phyloP scores from a whole-genome alignment of 176 grass and related monocot species.

The Carex kokanica region DNA sequence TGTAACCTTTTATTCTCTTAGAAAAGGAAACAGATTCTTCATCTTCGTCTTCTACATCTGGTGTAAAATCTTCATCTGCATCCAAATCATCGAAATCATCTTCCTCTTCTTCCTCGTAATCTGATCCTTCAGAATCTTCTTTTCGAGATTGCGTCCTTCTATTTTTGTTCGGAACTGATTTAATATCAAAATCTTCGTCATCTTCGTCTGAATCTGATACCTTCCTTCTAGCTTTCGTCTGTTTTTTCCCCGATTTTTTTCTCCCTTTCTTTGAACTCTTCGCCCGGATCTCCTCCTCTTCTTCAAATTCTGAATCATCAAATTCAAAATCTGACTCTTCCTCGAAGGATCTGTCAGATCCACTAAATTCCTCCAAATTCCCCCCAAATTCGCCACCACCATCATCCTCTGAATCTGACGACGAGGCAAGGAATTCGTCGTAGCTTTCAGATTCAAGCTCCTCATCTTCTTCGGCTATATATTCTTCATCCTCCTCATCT shows the following conservation, averaged over 20 bases:
- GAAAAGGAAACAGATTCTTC: constrained; percentile 30
- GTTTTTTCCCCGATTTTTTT: constrained; percentile 20
- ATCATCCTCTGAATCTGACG: constrained; percentile 21
- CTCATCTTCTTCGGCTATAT: constrained; percentile 47
- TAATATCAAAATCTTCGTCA: constrained; percentile 14
- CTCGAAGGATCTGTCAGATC: constrained; percentile 28
- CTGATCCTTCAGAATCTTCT: constrained; percentile 28
- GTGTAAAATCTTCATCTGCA: constrained; percentile 28
- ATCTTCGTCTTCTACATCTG: constrained; percentile 46
- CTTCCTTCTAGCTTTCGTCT: constrained; percentile 6
- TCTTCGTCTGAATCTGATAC: constrained; percentile 30
- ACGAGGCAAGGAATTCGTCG: constrained; percentile 32
- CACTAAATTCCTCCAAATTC: constrained; percentile 22
- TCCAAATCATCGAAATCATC: constrained; percentile 25
- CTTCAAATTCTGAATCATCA: constrained; percentile 54
- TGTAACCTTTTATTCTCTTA: constrained; percentile 29
- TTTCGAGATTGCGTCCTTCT: constrained; percentile 12
- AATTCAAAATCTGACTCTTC: constrained; percentile 51
- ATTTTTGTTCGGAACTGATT: constrained; percentile 7
- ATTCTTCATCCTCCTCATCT: constrained; percentile 46
- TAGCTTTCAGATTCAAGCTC: constrained; percentile 44
- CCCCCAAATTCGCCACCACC: constrained; percentile 22
- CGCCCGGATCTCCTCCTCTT: constrained; percentile 35
- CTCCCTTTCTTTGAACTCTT: constrained; percentile 15
- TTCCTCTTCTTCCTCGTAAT: constrained; percentile 29